A percentile compares a stretch with the other conserved stretches of the same genome.
Conservation (phyloP, 2,329 filamentous ascomycete genomes). For the Penicillium oxalicum region DNA sequence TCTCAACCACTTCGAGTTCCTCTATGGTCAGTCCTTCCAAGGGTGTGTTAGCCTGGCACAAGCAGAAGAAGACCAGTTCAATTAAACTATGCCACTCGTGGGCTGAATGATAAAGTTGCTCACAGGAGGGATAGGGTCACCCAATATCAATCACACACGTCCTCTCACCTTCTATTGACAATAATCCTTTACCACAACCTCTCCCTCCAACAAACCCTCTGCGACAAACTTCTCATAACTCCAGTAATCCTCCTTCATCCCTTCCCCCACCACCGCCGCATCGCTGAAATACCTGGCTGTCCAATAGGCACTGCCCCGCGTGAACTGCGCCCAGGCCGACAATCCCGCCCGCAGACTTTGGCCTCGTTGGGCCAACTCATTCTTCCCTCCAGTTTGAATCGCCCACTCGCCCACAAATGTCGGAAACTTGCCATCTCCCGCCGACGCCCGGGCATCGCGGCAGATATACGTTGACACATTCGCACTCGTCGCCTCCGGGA, state of each 20-base stretch:
- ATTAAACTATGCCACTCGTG: no score
- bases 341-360: constrained; percentile 15
- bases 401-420: constrained; percentile 23
- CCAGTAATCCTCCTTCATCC: constrained; percentile 14
- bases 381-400: constrained; percentile 15
- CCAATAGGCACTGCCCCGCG: constrained; percentile 20
- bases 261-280: constrained; percentile 11
- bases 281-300: constrained; percentile 16
- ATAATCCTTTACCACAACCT: background rate
- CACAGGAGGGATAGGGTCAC: no score
- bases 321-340: constrained; percentile 10
- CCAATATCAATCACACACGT: no score
- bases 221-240: constrained; percentile 14
- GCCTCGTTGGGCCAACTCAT: constrained; percentile 12
- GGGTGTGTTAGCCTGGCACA: no score
- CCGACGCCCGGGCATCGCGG: constrained; percentile 11
- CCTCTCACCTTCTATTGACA: background rate
- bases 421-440: constrained; percentile 17
- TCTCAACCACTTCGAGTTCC: no score
- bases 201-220: constrained; percentile 8
- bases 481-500: constrained; percentile 10
- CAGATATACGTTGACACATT: constrained; percentile 16
- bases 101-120: no score
- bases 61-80: no score
- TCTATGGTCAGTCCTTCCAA: no score